Evolutionary conservation across 1,284 basidiomycete genomes (phyloP), one percentile per base, ranked within the genome.

Genomic region (Naganishia sp.): DNA sequence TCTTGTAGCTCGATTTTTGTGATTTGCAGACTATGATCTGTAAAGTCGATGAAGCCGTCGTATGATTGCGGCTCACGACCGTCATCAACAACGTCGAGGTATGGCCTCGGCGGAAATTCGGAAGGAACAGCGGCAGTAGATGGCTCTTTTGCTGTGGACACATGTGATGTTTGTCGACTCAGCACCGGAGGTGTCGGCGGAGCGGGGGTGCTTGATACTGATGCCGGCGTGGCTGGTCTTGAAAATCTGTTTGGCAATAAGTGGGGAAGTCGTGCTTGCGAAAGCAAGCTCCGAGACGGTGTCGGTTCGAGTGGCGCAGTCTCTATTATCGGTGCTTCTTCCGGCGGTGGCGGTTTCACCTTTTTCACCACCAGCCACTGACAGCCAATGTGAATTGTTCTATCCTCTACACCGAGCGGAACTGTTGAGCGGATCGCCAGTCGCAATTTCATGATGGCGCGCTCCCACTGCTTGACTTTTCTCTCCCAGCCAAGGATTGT

Each of bases 1-100:
- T 59, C 55, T n/a, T 48, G 49, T 31, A 66, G 65, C 65, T 53
- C 43, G 49, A 66, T 33, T 18, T 59, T 28, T 21, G 61, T 53
- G 15, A 63, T 2, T n/a, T 55, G 50, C 11, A 63, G 57, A 61
- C 57, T 61, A 36, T 49, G n/a, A 39, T 50, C 57, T 21, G 57
- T 42, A 39, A 61, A 61, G 15, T 61, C 57, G 36, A 61, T 61
- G 57, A 52, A 28, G 6, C 57, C 57, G 39, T 61, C 57, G 15
- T 42, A 50, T 2, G 48, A 23, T 42, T 42, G 21, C 21, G 33
- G 57, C 48, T 61, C 33, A 28, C 57, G 48, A 10, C 43, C 57
- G 43, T 61, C 57, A 18, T 61, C 57, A 28, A 61, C n/a, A 4
- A 61, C 36, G 36, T 61, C 57, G 6, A 61, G 48, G 23, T 61